A percentile compares a stretch with the other conserved stretches of the same genome.
phyloP scores from a whole-genome alignment of 129 eudicot genomes.

The Rutidosis leptorrhynchoides region DNA sequence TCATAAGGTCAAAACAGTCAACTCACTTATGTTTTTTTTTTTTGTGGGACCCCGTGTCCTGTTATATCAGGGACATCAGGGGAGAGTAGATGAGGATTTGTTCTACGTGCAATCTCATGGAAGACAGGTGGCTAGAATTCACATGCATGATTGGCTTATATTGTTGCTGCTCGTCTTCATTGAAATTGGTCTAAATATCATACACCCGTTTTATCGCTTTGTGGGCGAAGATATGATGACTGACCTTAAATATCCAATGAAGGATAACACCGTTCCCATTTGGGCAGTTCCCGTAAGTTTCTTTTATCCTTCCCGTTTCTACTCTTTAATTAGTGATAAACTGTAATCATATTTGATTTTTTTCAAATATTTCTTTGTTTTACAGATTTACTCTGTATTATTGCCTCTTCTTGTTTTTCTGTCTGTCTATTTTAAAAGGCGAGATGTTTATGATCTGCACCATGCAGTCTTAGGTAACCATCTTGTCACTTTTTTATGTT shows the following conservation, averaged over 20 bases:
- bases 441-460: constrained; percentile 77
- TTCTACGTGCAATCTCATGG: constrained; percentile 64
- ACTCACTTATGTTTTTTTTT: background rate
- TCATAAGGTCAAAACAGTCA: background rate
- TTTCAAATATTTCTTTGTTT: constrained; percentile 5
- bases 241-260: constrained; percentile 69
- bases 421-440: constrained; percentile 60
- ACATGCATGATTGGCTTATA: constrained; percentile 78
- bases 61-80: constrained; percentile 48
- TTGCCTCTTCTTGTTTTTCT: constrained; percentile 61
- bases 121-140: constrained; percentile 48
- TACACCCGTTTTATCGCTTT: constrained; percentile 71
- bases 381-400: constrained; percentile 67
- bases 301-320: background rate
- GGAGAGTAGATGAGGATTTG: constrained; percentile 40
- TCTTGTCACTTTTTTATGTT: background rate
- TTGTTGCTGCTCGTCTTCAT: constrained; percentile 52
- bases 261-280: constrained; percentile 70
- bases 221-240: constrained; percentile 77
- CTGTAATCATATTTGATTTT: background rate
- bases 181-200: constrained; percentile 49
- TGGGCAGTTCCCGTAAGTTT: constrained; percentile 89
- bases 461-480: constrained; percentile 62
- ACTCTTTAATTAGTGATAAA: background rate
- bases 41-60: too few relatives aligned